Base-by-base conservation (phyloP, 495 filamentous ascomycete species). In the Neurospora pannonica region DNA sequence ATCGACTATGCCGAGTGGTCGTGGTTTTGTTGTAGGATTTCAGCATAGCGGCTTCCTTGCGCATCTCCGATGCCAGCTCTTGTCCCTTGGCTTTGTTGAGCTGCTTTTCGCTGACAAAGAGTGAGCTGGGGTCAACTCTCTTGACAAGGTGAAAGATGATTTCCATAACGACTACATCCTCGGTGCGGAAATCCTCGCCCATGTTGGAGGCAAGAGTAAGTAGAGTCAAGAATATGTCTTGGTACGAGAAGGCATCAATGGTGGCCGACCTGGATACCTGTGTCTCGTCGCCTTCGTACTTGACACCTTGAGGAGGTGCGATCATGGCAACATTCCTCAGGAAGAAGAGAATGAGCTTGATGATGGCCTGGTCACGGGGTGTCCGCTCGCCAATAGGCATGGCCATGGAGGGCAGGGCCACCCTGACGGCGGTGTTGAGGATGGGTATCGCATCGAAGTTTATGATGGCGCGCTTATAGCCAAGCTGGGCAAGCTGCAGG, bases 101-200 rank as follows among this genome's bases (percentile, higher is more conserved):
- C 76, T 93, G 87, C 72, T 87, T 85, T 43, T 97, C 89, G 74
- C 92, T 87, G 87, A 97, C 90, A 79, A 98, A 99, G 1, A 98
- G 83, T 78, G 93, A 94, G 42, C 92, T 88, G 0, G 92, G 88
- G 81, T 98, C 92, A 9, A 98, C 89, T 42, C 97, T 92, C 81
- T 97, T 98, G 36, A 98, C 86, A 2, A 98, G 81, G 74, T 97
- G 93, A 78, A 97, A 99, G 31, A 99, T 82, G 17, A 92, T 92
- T 80, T 98, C 97, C 82, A 98, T 88, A 36, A 97, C 78, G 28
- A 95, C 86, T 4, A 94, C 88, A 77, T 98, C 97, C 78, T 98
- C 93, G 24, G 89, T 88, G 42, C 90, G 91, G 81, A 97, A 99
- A 77, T 98, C 97, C 40, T 97, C 93, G 28, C 91, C 93, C 82